These are phyloP conservation scores for Dendrothele bispora DNA, from an alignment of 768 basidiomycete genomes.

Conservation along the genomic window DNA sequence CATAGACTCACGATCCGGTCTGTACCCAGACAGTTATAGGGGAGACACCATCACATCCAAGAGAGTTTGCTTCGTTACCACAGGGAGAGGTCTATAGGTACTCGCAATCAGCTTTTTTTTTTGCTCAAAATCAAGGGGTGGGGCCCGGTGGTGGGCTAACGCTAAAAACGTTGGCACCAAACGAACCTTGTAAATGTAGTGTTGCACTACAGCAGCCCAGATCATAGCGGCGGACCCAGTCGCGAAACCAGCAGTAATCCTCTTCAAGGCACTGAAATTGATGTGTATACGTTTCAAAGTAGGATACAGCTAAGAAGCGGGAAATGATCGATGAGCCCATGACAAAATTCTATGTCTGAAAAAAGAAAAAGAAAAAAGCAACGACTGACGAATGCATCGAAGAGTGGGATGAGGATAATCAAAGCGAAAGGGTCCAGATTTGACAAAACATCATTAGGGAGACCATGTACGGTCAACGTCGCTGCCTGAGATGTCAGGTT, in stretches of 20 bases:
- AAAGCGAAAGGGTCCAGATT: conserved; percentile 58
- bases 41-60: conserved; percentile 44
- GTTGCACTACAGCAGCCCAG: conserved; percentile 72
- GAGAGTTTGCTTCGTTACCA: conserved; percentile 49
- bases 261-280: conserved; percentile 60
- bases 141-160: too few species aligned
- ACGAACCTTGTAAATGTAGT: conserved; percentile 78
- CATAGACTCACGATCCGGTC: conserved; percentile 58
- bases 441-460: conserved; percentile 57
- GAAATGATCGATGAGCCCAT: background rate
- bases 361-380: background rate
- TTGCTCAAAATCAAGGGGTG: too few species aligned
- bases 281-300: conserved; percentile 47
- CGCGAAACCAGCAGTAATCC: conserved; percentile 56
- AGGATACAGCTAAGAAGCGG: conserved; percentile 50
- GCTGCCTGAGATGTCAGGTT: conserved; percentile 59
- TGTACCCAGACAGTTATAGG: conserved; percentile 78
- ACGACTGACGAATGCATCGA: conserved; percentile 48
- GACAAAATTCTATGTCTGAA: background rate
- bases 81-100: conserved; percentile 43
- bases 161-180: too few species aligned
- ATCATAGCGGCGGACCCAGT: conserved; percentile 53
- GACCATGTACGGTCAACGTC: conserved; percentile 49
- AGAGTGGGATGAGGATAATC: conserved; percentile 66
- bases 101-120: too few species aligned